Base-by-base conservation (phyloP, 352 stramenopile genomes). In the Phytophthora hibernalis region DNA sequence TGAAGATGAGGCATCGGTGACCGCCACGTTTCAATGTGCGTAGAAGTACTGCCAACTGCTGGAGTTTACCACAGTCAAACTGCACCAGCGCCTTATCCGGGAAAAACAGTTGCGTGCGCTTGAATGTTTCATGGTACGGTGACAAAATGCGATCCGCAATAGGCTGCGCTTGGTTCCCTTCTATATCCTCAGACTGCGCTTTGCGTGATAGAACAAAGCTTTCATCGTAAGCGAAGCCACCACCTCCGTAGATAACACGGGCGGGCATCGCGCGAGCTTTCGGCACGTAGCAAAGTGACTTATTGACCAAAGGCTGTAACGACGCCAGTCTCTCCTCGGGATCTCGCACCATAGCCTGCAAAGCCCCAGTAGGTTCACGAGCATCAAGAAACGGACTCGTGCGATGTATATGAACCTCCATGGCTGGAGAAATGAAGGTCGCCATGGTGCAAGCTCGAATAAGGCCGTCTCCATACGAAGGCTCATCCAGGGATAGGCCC, bases 51-150 rank as follows among this genome's bases (percentile, higher is more conserved):
- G 88, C 87, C 9, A 97, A 61, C 33, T 94, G 80, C 40, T 99
- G 88, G 3, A 99, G 77, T 54, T 90, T 91, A n/a, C 95, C 91
- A 59, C 96, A 98, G 76, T 99, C 97, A 65, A 98, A 99, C 72
- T 99, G 97, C 15, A 99, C 79, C 35, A 99, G 74, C 26, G 96
- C 93, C 60, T 99, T 98, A 71, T 99, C 97, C 4, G 98, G 98
- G 67, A 99, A 99, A 55, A 95, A 97, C 21, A 99, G 86, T 42
- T 92, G 91, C 35, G 85, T 93, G 12, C 85, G 82, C 56, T 91
- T 91, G 33, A 86, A 91, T 8, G 80, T 63, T 26, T 91, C 70
- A 38, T 92, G 63, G 44, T 84, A 92, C 18, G 79, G 59, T 24
- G 59, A 31, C 2, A 92, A n/a, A 11, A 83, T 74, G 4, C 65